These are phyloP conservation scores for Papiliotrema nemorosa DNA, from an alignment of 1,284 basidiomycete genomes.

Conservation along the genomic window DNA sequence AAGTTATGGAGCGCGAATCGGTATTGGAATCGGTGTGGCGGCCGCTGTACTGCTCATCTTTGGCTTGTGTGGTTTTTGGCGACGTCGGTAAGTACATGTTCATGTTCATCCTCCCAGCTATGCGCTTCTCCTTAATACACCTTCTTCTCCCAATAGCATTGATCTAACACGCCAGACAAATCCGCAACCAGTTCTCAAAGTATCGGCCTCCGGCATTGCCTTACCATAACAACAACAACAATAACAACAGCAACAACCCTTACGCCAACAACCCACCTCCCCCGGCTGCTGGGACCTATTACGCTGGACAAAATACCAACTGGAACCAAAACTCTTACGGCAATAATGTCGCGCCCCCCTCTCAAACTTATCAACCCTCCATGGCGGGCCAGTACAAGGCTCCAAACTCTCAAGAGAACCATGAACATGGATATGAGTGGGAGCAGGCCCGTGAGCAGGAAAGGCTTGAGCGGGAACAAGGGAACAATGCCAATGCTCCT, in stretches of 20 bases:
- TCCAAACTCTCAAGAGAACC: slow-evolving; percentile 1
- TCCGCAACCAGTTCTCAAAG: slow-evolving; percentile 26
- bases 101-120: not conserved
- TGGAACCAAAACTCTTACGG: slow-evolving; percentile 23
- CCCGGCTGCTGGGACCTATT: slow-evolving; percentile 6
- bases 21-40: slow-evolving; percentile 44
- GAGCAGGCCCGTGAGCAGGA: slow-evolving; percentile 42
- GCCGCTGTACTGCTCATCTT: slow-evolving; percentile 34
- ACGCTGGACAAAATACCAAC: slow-evolving; percentile 5
- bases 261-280: slow-evolving; percentile 25
- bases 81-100: slow-evolving; percentile 35
- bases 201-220: slow-evolving; percentile 35
- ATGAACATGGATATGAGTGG: slow-evolving; percentile 47
- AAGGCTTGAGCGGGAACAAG: slow-evolving; percentile 28
- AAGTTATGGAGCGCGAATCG: slow-evolving; percentile 36
- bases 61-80: slow-evolving; percentile 25
- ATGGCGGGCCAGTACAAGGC: slow-evolving; percentile 33
- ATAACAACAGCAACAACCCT: slow-evolving; percentile 8
- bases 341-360: slow-evolving; percentile 38
- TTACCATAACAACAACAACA: slow-evolving; percentile 14
- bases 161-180: slow-evolving; percentile 14
- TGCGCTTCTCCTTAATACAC: not conserved
- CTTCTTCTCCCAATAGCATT: not conserved
- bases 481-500: slow-evolving; percentile 15
- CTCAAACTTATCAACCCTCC: slow-evolving; percentile 39